Conservation (phyloP, 768 basidiomycete species). For the Glaciozyma antarctica region DNA sequence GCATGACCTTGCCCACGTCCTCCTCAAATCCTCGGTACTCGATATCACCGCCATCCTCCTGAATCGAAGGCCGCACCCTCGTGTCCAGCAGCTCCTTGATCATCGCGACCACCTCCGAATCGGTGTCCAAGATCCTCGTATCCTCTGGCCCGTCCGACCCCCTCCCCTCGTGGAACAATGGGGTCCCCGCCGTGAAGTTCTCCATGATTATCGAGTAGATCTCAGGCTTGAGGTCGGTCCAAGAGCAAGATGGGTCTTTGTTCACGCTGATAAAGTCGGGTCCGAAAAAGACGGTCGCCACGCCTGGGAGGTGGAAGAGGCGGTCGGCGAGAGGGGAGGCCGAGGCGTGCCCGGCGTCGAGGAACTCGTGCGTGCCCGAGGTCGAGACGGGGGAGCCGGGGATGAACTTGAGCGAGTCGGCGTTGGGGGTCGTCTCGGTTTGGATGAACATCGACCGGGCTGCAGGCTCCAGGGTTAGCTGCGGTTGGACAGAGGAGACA, state of each 20-base stretch:
- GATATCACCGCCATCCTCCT: constrained; percentile 98
- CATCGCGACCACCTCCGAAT: constrained; percentile 96
- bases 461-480: no score
- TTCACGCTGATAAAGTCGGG: constrained; percentile 97
- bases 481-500: no score
- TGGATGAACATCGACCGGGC: constrained; percentile 71
- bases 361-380: constrained; percentile 77
- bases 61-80: constrained; percentile 86
- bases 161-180: constrained; percentile 67
- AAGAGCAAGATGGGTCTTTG: constrained; percentile 72
- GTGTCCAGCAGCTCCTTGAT: constrained; percentile 96
- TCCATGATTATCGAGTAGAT: constrained; percentile 95
- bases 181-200: constrained; percentile 80
- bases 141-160: constrained; percentile 48
- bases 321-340: constrained; percentile 89
- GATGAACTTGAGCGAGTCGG: constrained; percentile 95
- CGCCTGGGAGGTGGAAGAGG: constrained; percentile 88
- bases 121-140: constrained; percentile 83
- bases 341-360: constrained; percentile 75
- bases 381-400: constrained; percentile 83
- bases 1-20: constrained; percentile 61
- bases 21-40: constrained; percentile 88
- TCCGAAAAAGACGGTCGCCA: constrained; percentile 81
- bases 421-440: constrained; percentile 93
- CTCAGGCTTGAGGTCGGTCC: constrained; percentile 91